Conservation (phyloP, 2,329 filamentous ascomycete species). For the Teratosphaeria gauchensis region DNA sequence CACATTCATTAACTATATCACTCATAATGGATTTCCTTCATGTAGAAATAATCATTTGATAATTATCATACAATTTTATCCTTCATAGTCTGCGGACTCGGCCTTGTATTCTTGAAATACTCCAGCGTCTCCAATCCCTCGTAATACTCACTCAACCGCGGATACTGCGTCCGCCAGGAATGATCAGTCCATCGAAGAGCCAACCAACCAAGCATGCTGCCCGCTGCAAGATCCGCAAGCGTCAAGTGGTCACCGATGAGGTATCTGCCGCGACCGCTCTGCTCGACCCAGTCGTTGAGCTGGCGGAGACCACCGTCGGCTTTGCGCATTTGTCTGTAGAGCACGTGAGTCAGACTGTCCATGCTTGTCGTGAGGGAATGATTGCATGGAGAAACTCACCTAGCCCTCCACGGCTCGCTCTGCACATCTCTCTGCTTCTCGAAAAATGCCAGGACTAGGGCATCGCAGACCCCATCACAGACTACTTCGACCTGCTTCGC, state of each 20-base stretch:
- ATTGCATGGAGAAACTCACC: conserved; percentile 3
- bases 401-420: conserved; percentile 23
- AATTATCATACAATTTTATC: conserved; percentile 25
- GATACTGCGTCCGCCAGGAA: conserved; percentile 25
- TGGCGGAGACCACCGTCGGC: conserved; percentile 26
- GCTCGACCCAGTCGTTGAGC: conserved; percentile 21
- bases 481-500: conserved; percentile 28
- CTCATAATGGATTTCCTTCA: not conserved
- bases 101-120: conserved; percentile 28
- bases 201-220: conserved; percentile 27
- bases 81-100: conserved; percentile 25
- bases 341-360: not conserved
- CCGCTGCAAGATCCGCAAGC: conserved; percentile 28
- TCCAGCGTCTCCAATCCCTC: conserved; percentile 34
- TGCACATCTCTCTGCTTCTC: conserved; percentile 25
- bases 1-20: not conserved
- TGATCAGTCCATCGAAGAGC: conserved; percentile 24
- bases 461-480: conserved; percentile 29
- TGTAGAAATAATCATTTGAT: not conserved
- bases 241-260: conserved; percentile 25
- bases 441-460: conserved; percentile 29
- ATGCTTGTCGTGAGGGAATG: not conserved
- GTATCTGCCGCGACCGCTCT: conserved; percentile 13
- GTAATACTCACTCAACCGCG: conserved; percentile 36
- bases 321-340: conserved; percentile 26